Conservation (phyloP, 495 filamentous ascomycete species). For the Aspergillus incahuasiensis region DNA sequence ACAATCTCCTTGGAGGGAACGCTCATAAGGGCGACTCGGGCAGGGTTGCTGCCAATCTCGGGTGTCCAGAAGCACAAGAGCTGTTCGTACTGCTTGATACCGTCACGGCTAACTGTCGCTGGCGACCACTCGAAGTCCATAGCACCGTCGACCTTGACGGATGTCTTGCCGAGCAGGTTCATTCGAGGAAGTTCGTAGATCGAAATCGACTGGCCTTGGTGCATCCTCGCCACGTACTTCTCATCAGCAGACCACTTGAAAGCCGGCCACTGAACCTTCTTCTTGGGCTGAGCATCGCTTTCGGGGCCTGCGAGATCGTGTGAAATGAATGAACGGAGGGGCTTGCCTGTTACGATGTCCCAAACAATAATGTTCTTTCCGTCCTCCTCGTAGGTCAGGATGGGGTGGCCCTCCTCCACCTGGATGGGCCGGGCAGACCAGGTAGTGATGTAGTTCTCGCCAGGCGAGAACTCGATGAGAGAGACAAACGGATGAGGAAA, state of each 20-base stretch:
- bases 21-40: slow-evolving; percentile 92
- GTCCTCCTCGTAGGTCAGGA: slow-evolving; percentile 84
- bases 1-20: slow-evolving; percentile 91
- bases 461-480: slow-evolving; percentile 90
- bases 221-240: slow-evolving; percentile 92
- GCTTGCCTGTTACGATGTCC: slow-evolving; percentile 88
- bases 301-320: slow-evolving; percentile 68
- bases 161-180: slow-evolving; percentile 81
- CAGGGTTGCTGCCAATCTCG: slow-evolving; percentile 97
- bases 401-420: slow-evolving; percentile 81
- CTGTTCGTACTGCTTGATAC: slow-evolving; percentile 86
- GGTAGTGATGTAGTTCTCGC: slow-evolving; percentile 88
- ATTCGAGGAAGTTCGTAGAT: slow-evolving; percentile 93
- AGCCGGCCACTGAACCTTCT: slow-evolving; percentile 95
- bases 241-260: slow-evolving; percentile 99
- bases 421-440: slow-evolving; percentile 92
- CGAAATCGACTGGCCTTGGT: slow-evolving; percentile 81
- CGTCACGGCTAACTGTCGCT: slow-evolving; percentile 68
- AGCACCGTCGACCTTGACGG: slow-evolving; percentile 91
- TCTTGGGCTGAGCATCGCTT: slow-evolving; percentile 67
- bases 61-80: slow-evolving; percentile 98
- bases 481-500: slow-evolving; percentile 95
- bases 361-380: slow-evolving; percentile 99
- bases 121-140: slow-evolving; percentile 98
- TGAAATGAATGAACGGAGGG: slow-evolving; percentile 85